These are phyloP conservation scores for Punica granatum DNA, from an alignment of 345 rosid species.

Conservation along the genomic window DNA sequence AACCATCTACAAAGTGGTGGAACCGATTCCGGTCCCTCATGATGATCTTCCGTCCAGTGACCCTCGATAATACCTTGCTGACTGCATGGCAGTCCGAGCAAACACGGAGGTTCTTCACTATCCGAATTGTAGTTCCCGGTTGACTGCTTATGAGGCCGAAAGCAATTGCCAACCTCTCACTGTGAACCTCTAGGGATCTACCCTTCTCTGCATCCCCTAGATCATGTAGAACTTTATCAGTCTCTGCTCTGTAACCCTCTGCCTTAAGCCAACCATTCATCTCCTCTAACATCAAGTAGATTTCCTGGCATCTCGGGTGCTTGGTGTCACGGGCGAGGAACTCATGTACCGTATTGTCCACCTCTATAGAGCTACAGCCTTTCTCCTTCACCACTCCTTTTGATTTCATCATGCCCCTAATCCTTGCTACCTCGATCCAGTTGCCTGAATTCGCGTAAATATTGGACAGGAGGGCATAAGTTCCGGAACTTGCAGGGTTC, in stretches of 20 bases:
- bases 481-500: conserved; percentile 50
- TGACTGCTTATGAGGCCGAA: conserved; percentile 56
- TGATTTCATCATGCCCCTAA: conserved; percentile 67
- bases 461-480: conserved; percentile 58
- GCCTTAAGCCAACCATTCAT: conserved; percentile 33
- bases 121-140: conserved; percentile 43
- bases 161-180: conserved; percentile 68
- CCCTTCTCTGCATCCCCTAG: conserved; percentile 39
- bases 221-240: conserved; percentile 46
- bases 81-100: conserved; percentile 65
- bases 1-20: conserved; percentile 69
- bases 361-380: conserved; percentile 62
- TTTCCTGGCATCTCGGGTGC: conserved; percentile 42
- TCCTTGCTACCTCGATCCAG: conserved; percentile 51
- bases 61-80: conserved; percentile 45
- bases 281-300: conserved; percentile 43
- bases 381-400: conserved; percentile 52
- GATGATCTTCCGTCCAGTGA: conserved; percentile 52
- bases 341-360: conserved; percentile 38
- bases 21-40: conserved; percentile 77
- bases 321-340: conserved; percentile 45
- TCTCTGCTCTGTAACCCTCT: conserved; percentile 29
- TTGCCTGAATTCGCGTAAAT: conserved; percentile 51
- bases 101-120: conserved; percentile 60
- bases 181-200: conserved; percentile 55